Base-by-base conservation (phyloP, 208 protist genomes). In the Leptomonas seymouri region DNA sequence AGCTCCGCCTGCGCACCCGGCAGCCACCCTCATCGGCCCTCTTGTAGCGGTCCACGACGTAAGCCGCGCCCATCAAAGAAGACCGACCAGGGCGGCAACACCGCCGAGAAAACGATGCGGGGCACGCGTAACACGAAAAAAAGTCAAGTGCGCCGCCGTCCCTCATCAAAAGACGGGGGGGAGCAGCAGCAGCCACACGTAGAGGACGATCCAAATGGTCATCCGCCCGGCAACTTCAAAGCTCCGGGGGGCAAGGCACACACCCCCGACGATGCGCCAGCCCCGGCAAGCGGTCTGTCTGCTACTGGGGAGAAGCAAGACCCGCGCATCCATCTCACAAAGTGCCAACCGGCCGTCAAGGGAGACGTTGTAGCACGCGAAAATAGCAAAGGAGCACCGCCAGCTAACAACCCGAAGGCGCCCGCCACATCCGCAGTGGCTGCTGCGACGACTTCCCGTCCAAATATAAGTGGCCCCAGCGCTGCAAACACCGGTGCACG, bases 101-200 rank as follows among this genome's bases (percentile, higher is more conserved):
- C 7, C 34, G 34, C 7, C 9, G 34, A 39, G 34, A 9, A 39
- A 9, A 9, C 34, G 34, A 39, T n/a, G n/a, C n/a, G n/a, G n/a
- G n/a, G n/a, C n/a, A n/a, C n/a, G n/a, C n/a, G n/a, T n/a, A n/a
- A n/a, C n/a, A n/a, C n/a, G n/a, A n/a, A n/a, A n/a, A n/a, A n/a
- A n/a, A n/a, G n/a, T n/a, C n/a, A n/a, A n/a, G n/a, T n/a, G n/a
- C 30, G 57, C 48, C 61, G 48, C 34, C 61, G 34, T 21, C 48
- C 55, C 61, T 67, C 61, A 1, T 8, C 20, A 9, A 67, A 67
- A 34, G 36, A 57, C 16, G 28, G 48, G 1, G 21, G 8, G 0
- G 49, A 57, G 31, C 31, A 5, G 34, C n/a, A 30, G n/a, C 49
- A 4, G 30, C 28, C 55, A 0, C 21, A 15, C 6, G 49, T 28